Evolutionary conservation across 208 protist species (phyloP).

Genomic region (Sergeia podlipaevii): DNA sequence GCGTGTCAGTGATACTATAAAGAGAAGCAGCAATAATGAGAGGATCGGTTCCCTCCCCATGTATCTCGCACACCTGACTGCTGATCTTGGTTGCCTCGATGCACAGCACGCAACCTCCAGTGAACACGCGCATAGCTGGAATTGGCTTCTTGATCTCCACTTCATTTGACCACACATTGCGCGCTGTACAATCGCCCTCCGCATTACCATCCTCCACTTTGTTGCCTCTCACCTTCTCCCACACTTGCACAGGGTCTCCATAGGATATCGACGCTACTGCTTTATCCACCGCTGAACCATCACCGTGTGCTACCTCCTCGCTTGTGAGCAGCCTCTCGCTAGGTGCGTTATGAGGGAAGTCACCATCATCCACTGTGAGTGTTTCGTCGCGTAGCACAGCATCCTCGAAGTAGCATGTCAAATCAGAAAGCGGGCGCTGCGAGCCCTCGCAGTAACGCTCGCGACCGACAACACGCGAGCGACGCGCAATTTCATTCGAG

Average conservation of each 20-base stretch:
- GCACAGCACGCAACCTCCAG: conserved; percentile 51
- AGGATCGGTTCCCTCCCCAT: conserved; percentile 73
- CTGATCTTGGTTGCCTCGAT: conserved; percentile 49
- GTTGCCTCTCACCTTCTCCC: conserved; percentile 35
- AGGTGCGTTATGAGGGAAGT: conserved; percentile 58
- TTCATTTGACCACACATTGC: conserved; percentile 64
- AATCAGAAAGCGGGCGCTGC: conserved; percentile 33
- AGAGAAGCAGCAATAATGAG: conserved; percentile 56
- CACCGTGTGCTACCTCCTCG: conserved; percentile 23
- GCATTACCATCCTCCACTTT: conserved; percentile 7
- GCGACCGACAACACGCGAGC: conserved; percentile 28
- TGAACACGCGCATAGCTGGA: conserved; percentile 64
- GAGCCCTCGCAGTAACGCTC: conserved; percentile 26
- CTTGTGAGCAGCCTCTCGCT: conserved; percentile 50
- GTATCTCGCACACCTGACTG: conserved; percentile 56
- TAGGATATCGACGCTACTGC: conserved; percentile 63
- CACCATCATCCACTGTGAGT: conserved; percentile 69
- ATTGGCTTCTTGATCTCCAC: conserved; percentile 73
- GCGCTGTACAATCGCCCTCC: conserved; percentile 19
- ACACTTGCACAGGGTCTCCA: conserved; percentile 83
- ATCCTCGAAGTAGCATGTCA: conserved; percentile 73
- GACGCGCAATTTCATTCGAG: conserved; percentile 13
- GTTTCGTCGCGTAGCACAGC: conserved; percentile 48
- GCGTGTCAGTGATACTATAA: conserved; percentile 46
- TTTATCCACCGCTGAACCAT: conserved; percentile 28